These are phyloP conservation scores for Pulveroboletus sp. DNA, from an alignment of 768 basidiomycete species.

Conservation along the genomic window DNA sequence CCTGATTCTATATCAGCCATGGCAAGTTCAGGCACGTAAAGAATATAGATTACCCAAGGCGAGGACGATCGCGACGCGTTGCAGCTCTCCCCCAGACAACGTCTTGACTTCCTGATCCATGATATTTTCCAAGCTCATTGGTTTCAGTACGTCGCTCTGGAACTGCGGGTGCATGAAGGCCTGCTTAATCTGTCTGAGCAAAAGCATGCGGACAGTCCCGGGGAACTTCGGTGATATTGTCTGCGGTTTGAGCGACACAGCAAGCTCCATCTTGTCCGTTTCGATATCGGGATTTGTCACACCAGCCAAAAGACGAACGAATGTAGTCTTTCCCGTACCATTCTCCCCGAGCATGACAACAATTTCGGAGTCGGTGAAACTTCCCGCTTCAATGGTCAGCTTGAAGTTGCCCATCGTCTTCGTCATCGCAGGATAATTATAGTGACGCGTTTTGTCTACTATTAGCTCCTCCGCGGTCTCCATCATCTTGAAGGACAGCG, in stretches of 20 bases:
- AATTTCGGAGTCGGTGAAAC: slow-evolving; percentile 98
- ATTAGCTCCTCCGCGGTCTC: slow-evolving; percentile 92
- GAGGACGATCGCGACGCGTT: slow-evolving; percentile 94
- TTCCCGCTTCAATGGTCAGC: slow-evolving; percentile 83
- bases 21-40: neutral
- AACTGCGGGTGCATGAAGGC: slow-evolving; percentile 99
- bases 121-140: slow-evolving; percentile 91
- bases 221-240: slow-evolving; percentile 98
- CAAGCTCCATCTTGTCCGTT: slow-evolving; percentile 72
- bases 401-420: slow-evolving; percentile 97
- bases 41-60: slow-evolving; percentile 59
- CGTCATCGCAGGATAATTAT: slow-evolving; percentile 92
- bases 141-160: slow-evolving; percentile 96
- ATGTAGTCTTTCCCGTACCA: slow-evolving; percentile 98
- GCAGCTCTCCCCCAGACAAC: slow-evolving; percentile 95
- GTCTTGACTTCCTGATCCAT: slow-evolving; percentile 99
- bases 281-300: slow-evolving; percentile 78
- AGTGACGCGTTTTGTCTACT: slow-evolving; percentile 82
- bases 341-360: slow-evolving; percentile 99
- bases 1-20: slow-evolving; percentile 33
- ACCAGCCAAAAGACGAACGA: slow-evolving; percentile 92
- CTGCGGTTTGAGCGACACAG: slow-evolving; percentile 97
- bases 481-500: slow-evolving; percentile 94
- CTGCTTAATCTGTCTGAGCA: slow-evolving; percentile 90
- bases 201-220: slow-evolving; percentile 91